phyloP scores from a whole-genome alignment of 257 asterid genomes.

The Eucommia ulmoides region DNA sequence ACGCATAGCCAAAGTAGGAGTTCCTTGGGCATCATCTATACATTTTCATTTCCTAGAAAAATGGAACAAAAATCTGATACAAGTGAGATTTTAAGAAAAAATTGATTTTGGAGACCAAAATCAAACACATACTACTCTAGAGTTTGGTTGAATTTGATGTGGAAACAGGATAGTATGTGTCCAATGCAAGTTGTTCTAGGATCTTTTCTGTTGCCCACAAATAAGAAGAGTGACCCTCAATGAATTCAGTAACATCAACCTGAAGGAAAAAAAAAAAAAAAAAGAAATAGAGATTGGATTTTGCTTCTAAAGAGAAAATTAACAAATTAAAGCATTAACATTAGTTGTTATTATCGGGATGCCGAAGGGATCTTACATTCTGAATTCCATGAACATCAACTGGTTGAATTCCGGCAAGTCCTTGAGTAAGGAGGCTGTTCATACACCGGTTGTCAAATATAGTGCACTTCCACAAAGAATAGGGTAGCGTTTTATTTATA shows the following conservation, averaged over 20 bases:
- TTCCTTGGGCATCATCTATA: neutral
- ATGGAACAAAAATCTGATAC: neutral
- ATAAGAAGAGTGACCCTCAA: conserved; percentile 89
- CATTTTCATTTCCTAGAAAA: neutral
- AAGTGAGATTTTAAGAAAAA: neutral
- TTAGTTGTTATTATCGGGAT: no score
- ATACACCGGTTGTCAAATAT: no score
- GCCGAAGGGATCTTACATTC: conserved; percentile 38
- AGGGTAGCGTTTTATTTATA: no score
- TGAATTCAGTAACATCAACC: conserved; percentile 73
- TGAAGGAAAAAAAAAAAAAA: conserved; percentile 13
- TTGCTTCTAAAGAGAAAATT: no score
- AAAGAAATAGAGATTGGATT: neutral
- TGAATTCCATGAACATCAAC: conserved; percentile 79
- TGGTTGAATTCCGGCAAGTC: conserved; percentile 92
- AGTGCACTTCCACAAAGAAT: no score
- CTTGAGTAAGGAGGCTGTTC: conserved; percentile 90
- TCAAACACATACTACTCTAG: conserved; percentile 10
- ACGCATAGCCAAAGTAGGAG: neutral
- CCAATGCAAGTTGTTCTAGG: conserved; percentile 72
- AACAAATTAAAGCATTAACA: no score
- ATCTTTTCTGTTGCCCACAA: conserved; percentile 64
- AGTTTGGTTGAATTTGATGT: conserved; percentile 17
- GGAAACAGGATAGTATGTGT: conserved; percentile 53
- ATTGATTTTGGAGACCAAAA: neutral